Percentiles rank a stretch among this genome's conserved stretches.
Evolutionary conservation across 1,284 basidiomycete species (phyloP).

Genomic region (Tilletia setariae): DNA sequence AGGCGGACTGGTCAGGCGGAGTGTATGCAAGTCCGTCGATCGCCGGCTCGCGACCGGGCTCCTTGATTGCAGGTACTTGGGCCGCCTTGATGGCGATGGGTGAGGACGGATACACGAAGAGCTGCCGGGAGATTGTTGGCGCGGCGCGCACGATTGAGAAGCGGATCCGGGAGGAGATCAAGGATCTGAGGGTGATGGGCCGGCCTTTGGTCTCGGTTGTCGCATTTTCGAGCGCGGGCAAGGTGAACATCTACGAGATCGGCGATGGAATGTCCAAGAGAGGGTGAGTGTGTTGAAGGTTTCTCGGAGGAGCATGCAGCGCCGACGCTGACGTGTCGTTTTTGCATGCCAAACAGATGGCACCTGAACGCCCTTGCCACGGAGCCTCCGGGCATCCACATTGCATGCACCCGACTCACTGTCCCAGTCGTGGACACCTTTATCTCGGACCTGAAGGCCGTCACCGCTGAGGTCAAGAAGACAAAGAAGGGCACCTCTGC

Average conservation of each 20-base stretch:
- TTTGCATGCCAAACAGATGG: slow-evolving; percentile 56
- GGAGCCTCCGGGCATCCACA: slow-evolving; percentile 78
- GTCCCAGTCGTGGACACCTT: slow-evolving; percentile 73
- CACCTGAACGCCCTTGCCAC: slow-evolving; percentile 78
- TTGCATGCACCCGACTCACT: slow-evolving; percentile 84
- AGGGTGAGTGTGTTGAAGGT: slow-evolving; percentile 33
- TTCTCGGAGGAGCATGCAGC: not conserved
- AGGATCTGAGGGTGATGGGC: slow-evolving; percentile 77
- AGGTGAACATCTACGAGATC: slow-evolving; percentile 71
- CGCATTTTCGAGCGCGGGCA: slow-evolving; percentile 70
- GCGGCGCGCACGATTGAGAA: slow-evolving; percentile 68
- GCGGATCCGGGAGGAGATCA: slow-evolving; percentile 66
- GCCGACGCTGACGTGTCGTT: not conserved
- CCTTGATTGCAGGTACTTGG: slow-evolving; percentile 91
- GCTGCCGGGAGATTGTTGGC: slow-evolving; percentile 78
- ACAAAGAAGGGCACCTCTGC: slow-evolving; percentile 25
- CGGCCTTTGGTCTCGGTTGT: slow-evolving; percentile 85
- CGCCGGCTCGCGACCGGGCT: slow-evolving; percentile 68
- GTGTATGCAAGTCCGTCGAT: slow-evolving; percentile 51
- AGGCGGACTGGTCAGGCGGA: slow-evolving; percentile 52
- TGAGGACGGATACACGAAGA: slow-evolving; percentile 82
- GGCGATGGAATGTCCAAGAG: slow-evolving; percentile 80
- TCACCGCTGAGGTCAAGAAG: slow-evolving; percentile 56
- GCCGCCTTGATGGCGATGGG: slow-evolving; percentile 92
- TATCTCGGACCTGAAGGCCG: slow-evolving; percentile 74